phyloP scores from a whole-genome alignment of 2,329 filamentous ascomycete species.

The Simplicillium sp. region DNA sequence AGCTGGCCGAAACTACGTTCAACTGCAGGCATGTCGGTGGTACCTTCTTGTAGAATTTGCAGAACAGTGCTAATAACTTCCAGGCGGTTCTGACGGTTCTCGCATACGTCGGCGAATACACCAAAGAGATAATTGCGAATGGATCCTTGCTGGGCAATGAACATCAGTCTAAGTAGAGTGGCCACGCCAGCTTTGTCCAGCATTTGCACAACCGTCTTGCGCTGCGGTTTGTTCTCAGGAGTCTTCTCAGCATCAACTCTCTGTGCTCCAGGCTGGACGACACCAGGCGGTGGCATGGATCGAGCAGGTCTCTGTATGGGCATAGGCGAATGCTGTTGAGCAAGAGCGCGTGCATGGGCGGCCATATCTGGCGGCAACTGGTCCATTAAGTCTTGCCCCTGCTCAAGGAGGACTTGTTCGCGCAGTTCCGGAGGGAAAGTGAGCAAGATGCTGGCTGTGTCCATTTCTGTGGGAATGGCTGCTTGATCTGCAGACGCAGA shows the following conservation, averaged over 20 bases:
- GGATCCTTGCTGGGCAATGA: slow-evolving; percentile 84
- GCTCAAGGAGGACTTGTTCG: slow-evolving; percentile 81
- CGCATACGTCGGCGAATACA: slow-evolving; percentile 83
- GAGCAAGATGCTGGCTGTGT: slow-evolving; percentile 83
- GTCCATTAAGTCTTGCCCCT: slow-evolving; percentile 79
- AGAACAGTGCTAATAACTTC: slow-evolving; percentile 90
- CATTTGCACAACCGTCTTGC: slow-evolving; percentile 86
- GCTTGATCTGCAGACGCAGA: slow-evolving; percentile 42
- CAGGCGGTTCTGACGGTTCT: slow-evolving; percentile 90
- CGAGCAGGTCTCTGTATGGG: slow-evolving; percentile 17
- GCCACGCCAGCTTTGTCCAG: slow-evolving; percentile 92
- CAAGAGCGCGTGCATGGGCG: slow-evolving; percentile 70
- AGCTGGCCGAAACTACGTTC: slow-evolving; percentile 93
- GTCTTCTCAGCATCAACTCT: slow-evolving; percentile 48
- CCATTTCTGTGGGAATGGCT: slow-evolving; percentile 62
- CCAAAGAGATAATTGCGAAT: slow-evolving; percentile 76
- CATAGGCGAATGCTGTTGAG: slow-evolving; percentile 25
- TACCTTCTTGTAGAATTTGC: slow-evolving; percentile 91
- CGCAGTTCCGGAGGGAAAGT: slow-evolving; percentile 79
- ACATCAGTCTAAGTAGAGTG: slow-evolving; percentile 96
- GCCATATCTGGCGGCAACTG: slow-evolving; percentile 78
- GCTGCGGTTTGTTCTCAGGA: slow-evolving; percentile 57
- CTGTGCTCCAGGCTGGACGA: slow-evolving; percentile 11
- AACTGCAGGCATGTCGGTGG: slow-evolving; percentile 82
- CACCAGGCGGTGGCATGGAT: slow-evolving; percentile 18